Evolutionary conservation across 164 flowering plant species (phyloP), one percentile per base, ranked within the genome.

Genomic region (Kingdonia uniflora): DNA sequence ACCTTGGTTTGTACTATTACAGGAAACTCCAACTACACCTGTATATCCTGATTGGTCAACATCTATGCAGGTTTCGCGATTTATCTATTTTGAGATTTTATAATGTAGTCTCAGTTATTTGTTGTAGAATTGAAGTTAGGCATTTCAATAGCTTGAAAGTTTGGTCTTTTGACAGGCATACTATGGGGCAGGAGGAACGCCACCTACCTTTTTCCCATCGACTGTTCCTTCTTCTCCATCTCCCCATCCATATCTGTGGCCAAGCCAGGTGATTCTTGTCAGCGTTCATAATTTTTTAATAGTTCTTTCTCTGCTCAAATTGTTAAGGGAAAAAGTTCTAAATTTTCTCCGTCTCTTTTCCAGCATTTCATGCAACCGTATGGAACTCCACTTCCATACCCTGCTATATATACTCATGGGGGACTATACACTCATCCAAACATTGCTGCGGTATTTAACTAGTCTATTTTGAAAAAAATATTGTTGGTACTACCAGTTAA

Each of bases 231-330:
- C 47, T 41, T 16, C 98, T 61, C 90, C 95, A 26, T 52, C 79
- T 58, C 91, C 98, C 6, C 91, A 79, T 62, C 90, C 95, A 21
- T 85, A 77, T 61, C 16, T 87, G 57, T 87, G 96, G 96, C 87
- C 84, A 58, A 59, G 78, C 65, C 96, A 85, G 89, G 96, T 87
- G 52, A 72, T 35, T 49, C 37, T 50, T 46, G 33, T 49, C 24
- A 14, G 26, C 4, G 15, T 37, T 38, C 14, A 15, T 46, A 54
- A 14, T 19, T 42, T 19, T 41, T 56, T 24, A 20, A 14, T 54
- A n/a, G 14, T 26, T 8, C 4, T 29, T 49, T 12, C 19, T 29
- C 23, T 48, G 22, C 21, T 21, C 10, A n/a, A 19, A 42, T 2
- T 22, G 5, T 1, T 37, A 22, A 24, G 11, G 24, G 7, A 19